Base-by-base conservation (phyloP, 306 rosid genomes). In the Lithocarpus polystachyus region DNA sequence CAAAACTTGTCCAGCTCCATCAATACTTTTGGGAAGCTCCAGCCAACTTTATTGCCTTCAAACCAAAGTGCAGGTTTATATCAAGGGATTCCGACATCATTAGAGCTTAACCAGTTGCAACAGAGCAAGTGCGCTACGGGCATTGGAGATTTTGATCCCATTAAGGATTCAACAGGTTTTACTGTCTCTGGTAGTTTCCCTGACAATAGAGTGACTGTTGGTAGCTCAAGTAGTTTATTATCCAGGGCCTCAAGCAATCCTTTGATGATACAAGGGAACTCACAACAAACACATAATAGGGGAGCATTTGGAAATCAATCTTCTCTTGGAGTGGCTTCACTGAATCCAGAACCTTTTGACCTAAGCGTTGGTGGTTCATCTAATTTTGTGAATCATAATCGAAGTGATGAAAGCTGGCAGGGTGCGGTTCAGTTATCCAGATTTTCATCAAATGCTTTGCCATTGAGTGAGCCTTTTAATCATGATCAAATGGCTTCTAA, bases 61-160 rank as follows among this genome's bases (percentile, higher is more conserved):
- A 86, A 85, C 68, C 89, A 89, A 86, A 84, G 80, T 81, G 74
- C 87, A 15, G 76, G 74, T 80, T 72, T 86, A 72, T 77, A 87
- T 72, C 92, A 84, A 79, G 85, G 89, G 5, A 85, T 84, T 76
- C 89, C 97, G 2, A 76, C 89, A 1, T 80, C 94, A 2, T 76
- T 85, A 43, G 90, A 92, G 78, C 76, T 83, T 79, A 79, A 84
- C 72, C 92, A 83, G 56, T 81, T 90, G 80, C 92, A 92, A 69
- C 91, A 81, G 51, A 75, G 82, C 82, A 88, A 79, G 74, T 79
- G 82, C 68, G n/a, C 84, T 22, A 2, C 87, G 2, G 86, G 79
- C 55, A 74, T 84, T 31, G 82, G 91, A 5, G 92, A 83, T 73
- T 62, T 85, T 79, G 79, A 15, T 74, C 81, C 87, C 71, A 71